phyloP scores from a whole-genome alignment of 2,329 filamentous ascomycete genomes.

The Claviceps paspali region DNA sequence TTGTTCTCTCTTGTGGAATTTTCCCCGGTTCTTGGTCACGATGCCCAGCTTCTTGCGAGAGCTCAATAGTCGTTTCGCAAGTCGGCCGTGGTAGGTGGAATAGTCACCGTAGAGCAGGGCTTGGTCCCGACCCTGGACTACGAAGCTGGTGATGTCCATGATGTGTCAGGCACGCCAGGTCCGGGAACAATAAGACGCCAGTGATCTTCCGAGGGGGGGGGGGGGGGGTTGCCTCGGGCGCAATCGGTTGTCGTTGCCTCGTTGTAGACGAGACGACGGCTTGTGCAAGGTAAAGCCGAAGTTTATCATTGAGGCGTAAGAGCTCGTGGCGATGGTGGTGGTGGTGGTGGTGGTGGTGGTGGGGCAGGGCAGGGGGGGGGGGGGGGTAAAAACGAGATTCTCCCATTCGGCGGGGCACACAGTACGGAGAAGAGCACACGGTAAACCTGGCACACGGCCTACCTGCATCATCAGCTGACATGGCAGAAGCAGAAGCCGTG shows the following conservation, averaged over 20 bases:
- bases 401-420: not conserved
- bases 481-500: too few species aligned
- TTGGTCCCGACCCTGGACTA: constrained; percentile 65
- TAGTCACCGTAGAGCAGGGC: constrained; percentile 83
- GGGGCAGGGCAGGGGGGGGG: too few species aligned
- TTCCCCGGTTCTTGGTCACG: constrained; percentile 70
- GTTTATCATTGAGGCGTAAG: not conserved
- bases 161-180: not conserved
- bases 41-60: constrained; percentile 74
- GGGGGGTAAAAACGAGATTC: not conserved
- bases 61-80: constrained; percentile 68
- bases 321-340: not conserved
- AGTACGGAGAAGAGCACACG: not conserved
- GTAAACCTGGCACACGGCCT: too few species aligned
- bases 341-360: too few species aligned
- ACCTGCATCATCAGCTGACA: too few species aligned
- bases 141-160: constrained; percentile 85
- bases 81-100: constrained; percentile 64
- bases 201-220: too few species aligned
- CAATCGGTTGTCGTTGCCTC: not conserved
- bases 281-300: not conserved
- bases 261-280: not conserved
- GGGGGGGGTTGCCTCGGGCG: too few species aligned
- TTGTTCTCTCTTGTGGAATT: constrained; percentile 57
- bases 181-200: too few species aligned